Percentiles rank a stretch among this genome's conserved stretches.
phyloP scores from a whole-genome alignment of 352 stramenopile genomes.

The Phytophthora cryptogea region DNA sequence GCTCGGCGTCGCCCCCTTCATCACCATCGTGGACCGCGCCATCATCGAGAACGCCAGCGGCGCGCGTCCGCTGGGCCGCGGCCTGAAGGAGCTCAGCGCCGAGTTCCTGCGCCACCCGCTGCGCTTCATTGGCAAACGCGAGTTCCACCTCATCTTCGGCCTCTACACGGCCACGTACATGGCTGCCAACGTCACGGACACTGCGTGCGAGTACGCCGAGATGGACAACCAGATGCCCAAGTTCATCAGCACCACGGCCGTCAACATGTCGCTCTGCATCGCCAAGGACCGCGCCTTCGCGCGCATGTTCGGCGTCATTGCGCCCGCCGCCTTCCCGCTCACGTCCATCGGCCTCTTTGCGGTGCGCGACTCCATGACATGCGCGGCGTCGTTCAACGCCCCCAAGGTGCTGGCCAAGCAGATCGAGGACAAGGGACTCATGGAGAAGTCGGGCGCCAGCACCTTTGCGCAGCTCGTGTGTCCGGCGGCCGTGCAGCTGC shows the following conservation, averaged over 20 bases:
- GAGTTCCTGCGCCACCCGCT: conserved; percentile 73
- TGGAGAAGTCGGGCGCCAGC: conserved; percentile 55
- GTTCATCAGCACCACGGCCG: conserved; percentile 86
- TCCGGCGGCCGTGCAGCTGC: conserved; percentile 83
- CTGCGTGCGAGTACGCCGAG: conserved; percentile 78
- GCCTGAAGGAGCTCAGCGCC: conserved; percentile 64
- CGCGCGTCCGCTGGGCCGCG: conserved; percentile 57
- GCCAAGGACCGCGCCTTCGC: conserved; percentile 92
- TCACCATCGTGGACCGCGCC: conserved; percentile 88
- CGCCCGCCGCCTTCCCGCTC: conserved; percentile 74
- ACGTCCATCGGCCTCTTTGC: conserved; percentile 87
- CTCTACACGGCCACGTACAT: conserved; percentile 92
- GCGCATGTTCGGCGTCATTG: conserved; percentile 90
- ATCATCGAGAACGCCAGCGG: conserved; percentile 92
- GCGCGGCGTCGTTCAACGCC: conserved; percentile 89
- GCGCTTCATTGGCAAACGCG: conserved; percentile 81
- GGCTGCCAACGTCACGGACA: conserved; percentile 86
- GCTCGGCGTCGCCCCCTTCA: conserved; percentile 83
- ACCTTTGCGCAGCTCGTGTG: conserved; percentile 83
- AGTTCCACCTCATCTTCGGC: conserved; percentile 91
- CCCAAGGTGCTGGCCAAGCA: conserved; percentile 69
- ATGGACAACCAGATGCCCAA: conserved; percentile 86
- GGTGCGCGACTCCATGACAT: conserved; percentile 84
- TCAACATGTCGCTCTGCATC: conserved; percentile 93
- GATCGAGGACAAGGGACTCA: conserved; percentile 53